Conservation (phyloP, 768 basidiomycete species). For the Tricholoma saponaceum region DNA sequence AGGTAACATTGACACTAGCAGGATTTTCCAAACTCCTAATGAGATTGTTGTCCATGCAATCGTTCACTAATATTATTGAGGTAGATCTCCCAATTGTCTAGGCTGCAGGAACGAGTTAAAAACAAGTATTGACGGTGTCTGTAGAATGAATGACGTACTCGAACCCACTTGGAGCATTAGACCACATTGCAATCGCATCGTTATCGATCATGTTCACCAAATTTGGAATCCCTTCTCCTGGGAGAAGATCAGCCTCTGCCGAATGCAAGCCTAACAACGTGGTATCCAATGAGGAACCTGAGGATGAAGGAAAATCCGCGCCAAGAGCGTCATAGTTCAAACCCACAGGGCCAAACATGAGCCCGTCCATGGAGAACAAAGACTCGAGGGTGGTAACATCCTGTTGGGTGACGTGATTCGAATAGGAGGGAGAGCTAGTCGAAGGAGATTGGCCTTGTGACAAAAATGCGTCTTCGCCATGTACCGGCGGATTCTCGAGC, state of each 20-base stretch:
- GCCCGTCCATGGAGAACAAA: not conserved
- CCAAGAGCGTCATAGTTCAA: not conserved
- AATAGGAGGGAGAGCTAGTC: not conserved
- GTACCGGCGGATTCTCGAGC: conserved; percentile 47
- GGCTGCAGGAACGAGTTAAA: conserved; percentile 18
- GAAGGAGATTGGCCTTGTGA: not conserved
- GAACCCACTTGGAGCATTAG: conserved; percentile 57
- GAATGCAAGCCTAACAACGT: not conserved
- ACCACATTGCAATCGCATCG: conserved; percentile 65
- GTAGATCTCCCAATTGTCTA: conserved; percentile 44
- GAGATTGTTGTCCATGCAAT: no score
- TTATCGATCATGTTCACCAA: conserved; percentile 29
- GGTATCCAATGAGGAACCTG: not conserved
- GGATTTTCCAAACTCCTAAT: no score
- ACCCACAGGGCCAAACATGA: not conserved
- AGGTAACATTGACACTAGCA: no score
- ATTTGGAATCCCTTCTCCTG: not conserved
- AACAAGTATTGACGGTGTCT: not conserved
- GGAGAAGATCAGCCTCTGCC: not conserved
- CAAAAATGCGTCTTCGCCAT: conserved; percentile 20
- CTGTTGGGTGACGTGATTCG: not conserved
- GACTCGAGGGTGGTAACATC: not conserved
- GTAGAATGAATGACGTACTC: conserved; percentile 41
- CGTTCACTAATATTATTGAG: conserved; percentile 27
- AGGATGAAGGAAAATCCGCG: not conserved